Conservation (phyloP, 805 yeast genomes). For the Ogataea thermomethanolica region DNA sequence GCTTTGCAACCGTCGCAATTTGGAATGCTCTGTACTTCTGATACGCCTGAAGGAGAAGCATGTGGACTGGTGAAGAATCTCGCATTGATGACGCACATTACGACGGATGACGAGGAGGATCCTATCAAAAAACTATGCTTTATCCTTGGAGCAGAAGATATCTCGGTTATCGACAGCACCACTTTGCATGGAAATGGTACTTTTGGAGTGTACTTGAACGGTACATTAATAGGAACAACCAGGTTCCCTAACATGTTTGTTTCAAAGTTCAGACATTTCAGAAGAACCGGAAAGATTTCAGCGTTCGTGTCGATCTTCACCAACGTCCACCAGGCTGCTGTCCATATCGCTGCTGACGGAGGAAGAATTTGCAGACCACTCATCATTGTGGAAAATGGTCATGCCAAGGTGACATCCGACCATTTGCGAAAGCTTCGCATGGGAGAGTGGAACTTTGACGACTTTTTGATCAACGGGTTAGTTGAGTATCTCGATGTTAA, state of each 20-base stretch:
- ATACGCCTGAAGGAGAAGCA: constrained; percentile 99
- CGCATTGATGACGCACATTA: constrained; percentile 97
- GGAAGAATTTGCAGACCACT: constrained; percentile 97
- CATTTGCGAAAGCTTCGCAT: constrained; percentile 61
- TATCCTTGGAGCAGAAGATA: constrained; percentile 85
- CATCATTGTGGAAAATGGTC: constrained; percentile 76
- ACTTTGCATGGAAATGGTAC: constrained; percentile 73
- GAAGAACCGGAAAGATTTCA: constrained; percentile 82
- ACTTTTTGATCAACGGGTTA: constrained; percentile 76
- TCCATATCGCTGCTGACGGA: constrained; percentile 98
- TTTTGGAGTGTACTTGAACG: constrained; percentile 85
- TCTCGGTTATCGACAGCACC: constrained; percentile 75
- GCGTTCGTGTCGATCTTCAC: constrained; percentile 89
- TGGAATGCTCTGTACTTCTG: constrained; percentile 98
- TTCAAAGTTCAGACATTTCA: constrained; percentile 65
- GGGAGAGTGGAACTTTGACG: constrained; percentile 87
- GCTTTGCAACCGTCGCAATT: constrained; percentile 98
- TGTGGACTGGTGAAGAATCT: constrained; percentile 97
- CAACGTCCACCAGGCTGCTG: constrained; percentile 86
- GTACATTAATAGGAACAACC: constrained; percentile 90
- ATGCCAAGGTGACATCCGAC: constrained; percentile 63
- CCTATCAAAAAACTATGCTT: constrained; percentile 78
- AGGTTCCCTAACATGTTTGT: constrained; percentile 85
- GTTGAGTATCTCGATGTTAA: constrained; percentile 96
- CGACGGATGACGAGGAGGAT: constrained; percentile 95